These are phyloP conservation scores for Jackrogersella multiformis DNA, from an alignment of 495 filamentous ascomycete genomes.

Conservation along the genomic window DNA sequence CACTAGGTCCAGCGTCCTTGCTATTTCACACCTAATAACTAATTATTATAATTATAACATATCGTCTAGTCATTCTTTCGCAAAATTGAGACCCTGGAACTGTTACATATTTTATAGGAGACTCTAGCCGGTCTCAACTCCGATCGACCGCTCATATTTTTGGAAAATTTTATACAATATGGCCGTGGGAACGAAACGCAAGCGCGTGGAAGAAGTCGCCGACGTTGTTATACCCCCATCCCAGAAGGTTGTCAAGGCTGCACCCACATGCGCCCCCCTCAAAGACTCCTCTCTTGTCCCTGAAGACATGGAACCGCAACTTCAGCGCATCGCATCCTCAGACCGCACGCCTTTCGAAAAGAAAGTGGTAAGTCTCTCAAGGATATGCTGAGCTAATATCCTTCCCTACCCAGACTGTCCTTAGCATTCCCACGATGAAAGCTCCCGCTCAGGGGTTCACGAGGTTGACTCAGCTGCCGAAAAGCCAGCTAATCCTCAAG, in stretches of 20 bases:
- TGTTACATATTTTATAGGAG: no score
- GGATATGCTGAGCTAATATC: not conserved
- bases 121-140: no score
- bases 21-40: no score
- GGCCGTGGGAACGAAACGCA: conserved; percentile 39
- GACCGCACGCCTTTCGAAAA: conserved; percentile 65
- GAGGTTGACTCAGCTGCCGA: no score
- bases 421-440: no score
- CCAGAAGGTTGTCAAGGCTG: conserved; percentile 9
- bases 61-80: no score
- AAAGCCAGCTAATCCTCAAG: no score
- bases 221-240: not conserved
- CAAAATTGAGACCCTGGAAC: no score
- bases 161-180: conserved; percentile 2
- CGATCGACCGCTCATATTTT: not conserved
- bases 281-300: conserved; percentile 16
- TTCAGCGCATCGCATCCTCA: conserved; percentile 48
- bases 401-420: not conserved
- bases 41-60: no score
- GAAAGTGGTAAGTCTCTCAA: conserved; percentile 52
- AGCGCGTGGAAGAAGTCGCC: conserved; percentile 21
- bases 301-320: conserved; percentile 45
- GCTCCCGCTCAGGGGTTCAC: no score
- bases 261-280: not conserved
- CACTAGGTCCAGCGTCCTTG: no score